These are phyloP conservation scores for Pseudophaeomoniella oleicola DNA, from an alignment of 2,329 filamentous ascomycete genomes.

Conservation along the genomic window DNA sequence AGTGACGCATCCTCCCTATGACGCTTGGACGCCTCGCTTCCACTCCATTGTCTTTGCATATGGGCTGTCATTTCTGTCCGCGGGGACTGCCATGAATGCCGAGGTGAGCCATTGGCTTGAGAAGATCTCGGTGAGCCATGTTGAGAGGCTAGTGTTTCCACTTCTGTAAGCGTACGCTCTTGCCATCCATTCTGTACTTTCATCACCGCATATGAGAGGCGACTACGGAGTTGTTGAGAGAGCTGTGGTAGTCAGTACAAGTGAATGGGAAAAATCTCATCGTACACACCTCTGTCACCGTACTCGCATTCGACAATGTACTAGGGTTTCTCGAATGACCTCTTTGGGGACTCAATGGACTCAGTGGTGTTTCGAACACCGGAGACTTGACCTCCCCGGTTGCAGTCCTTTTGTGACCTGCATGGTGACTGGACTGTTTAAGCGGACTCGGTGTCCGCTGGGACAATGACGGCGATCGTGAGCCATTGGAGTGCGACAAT, in stretches of 20 bases:
- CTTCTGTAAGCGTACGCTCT: slow-evolving; percentile 59
- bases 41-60: slow-evolving; percentile 10
- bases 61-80: slow-evolving; percentile 23
- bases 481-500: slow-evolving; percentile 7
- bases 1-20: background rate
- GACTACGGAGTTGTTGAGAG: slow-evolving; percentile 65
- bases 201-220: slow-evolving; percentile 83
- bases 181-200: slow-evolving; percentile 89
- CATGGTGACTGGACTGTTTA: slow-evolving; percentile 6
- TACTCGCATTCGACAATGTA: slow-evolving; percentile 50
- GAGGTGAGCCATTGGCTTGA: slow-evolving; percentile 40
- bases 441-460: slow-evolving; percentile 6
- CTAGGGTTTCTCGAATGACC: slow-evolving; percentile 61
- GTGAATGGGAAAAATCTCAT: slow-evolving; percentile 2
- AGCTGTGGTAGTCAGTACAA: slow-evolving; percentile 34
- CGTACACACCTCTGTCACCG: slow-evolving; percentile 58
- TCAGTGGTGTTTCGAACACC: slow-evolving; percentile 20
- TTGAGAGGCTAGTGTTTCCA: slow-evolving; percentile 60
- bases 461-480: slow-evolving; percentile 5
- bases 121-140: slow-evolving; percentile 45
- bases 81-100: slow-evolving; percentile 40
- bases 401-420: slow-evolving; percentile 58
- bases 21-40: slow-evolving; percentile 13
- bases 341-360: slow-evolving; percentile 17
- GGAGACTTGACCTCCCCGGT: slow-evolving; percentile 56